These are phyloP conservation scores for Erigeron canadensis DNA, from an alignment of 129 eudicot species.

Conservation along the genomic window DNA sequence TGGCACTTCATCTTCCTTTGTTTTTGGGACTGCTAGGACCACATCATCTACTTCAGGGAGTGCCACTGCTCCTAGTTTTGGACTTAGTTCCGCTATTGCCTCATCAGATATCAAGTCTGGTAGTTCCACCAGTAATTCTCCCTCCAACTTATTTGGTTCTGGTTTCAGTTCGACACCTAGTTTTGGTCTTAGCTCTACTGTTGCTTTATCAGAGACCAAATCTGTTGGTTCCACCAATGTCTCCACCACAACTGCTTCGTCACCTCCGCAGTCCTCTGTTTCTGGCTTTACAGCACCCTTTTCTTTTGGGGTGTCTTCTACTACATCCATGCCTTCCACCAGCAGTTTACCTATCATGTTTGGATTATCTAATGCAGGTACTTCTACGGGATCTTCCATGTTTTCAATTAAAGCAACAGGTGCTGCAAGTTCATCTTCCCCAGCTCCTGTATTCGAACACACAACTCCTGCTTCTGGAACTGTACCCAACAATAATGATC, in stretches of 20 bases:
- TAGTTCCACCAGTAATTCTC: slow-evolving; percentile 30
- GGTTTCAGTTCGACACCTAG: slow-evolving; percentile 33
- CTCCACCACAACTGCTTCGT: slow-evolving; percentile 29
- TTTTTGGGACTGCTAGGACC: slow-evolving; percentile 35
- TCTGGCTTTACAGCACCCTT: slow-evolving; percentile 40
- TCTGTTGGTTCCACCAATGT: slow-evolving; percentile 28
- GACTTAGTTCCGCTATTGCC: slow-evolving; percentile 27
- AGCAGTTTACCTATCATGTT: slow-evolving; percentile 39
- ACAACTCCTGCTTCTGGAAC: slow-evolving; percentile 36
- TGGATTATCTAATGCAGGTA: slow-evolving; percentile 40
- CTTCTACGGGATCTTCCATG: slow-evolving; percentile 48
- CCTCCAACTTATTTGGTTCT: slow-evolving; percentile 40
- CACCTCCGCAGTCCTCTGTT: slow-evolving; percentile 5
- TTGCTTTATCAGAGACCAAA: slow-evolving; percentile 22
- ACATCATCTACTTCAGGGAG: slow-evolving; percentile 29
- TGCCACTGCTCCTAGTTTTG: slow-evolving; percentile 33
- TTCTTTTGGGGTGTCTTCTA: slow-evolving; percentile 51
- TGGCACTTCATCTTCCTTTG: slow-evolving; percentile 43
- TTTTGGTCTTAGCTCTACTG: slow-evolving; percentile 27
- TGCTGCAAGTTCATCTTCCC: slow-evolving; percentile 35
- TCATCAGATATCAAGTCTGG: slow-evolving; percentile 32
- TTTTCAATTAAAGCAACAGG: slow-evolving; percentile 47
- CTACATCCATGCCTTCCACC: slow-evolving; percentile 34
- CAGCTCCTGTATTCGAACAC: slow-evolving; percentile 47
- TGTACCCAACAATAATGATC: slow-evolving; percentile 42